These are phyloP conservation scores for Penicillium fuscoglaucum DNA, from an alignment of 2,329 filamentous ascomycete species.

Conservation along the genomic window DNA sequence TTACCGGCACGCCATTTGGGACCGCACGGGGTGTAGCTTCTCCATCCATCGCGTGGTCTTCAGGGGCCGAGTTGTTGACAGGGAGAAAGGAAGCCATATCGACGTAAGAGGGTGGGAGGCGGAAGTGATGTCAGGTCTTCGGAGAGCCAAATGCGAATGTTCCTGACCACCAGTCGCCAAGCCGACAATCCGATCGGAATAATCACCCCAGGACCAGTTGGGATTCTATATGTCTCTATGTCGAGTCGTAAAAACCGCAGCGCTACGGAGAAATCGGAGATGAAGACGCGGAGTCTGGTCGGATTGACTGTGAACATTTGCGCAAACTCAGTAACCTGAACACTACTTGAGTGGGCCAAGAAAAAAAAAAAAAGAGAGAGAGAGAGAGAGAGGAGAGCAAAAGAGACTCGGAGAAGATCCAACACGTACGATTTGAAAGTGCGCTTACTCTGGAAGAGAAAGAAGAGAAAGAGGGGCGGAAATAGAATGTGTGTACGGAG, in stretches of 20 bases:
- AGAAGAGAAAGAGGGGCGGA: slow-evolving; percentile 3
- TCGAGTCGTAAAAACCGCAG: slow-evolving; percentile 16
- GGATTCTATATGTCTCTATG: slow-evolving; percentile 16
- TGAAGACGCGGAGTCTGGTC: slow-evolving; percentile 15
- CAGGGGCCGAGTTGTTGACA: slow-evolving; percentile 58
- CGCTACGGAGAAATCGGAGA: slow-evolving; percentile 20
- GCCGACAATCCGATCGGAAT: slow-evolving; percentile 24
- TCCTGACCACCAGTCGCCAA: slow-evolving; percentile 23
- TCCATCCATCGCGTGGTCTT: slow-evolving; percentile 49
- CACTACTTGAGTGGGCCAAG: slow-evolving; percentile 8
- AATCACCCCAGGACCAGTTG: slow-evolving; percentile 15
- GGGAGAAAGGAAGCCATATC: slow-evolving; percentile 60
- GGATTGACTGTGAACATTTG: slow-evolving; percentile 25
- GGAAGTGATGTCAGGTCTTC: slow-evolving; percentile 31
- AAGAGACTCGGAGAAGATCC: not conserved
- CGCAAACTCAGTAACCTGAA: slow-evolving; percentile 14
- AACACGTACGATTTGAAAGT: slow-evolving; percentile 13
- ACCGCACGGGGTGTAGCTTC: slow-evolving; percentile 55
- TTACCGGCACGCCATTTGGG: slow-evolving; percentile 41
- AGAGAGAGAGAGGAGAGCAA: not conserved
- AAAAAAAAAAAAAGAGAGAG: not conserved
- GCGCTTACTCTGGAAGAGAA: slow-evolving; percentile 9
- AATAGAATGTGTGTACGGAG: slow-evolving; percentile 15
- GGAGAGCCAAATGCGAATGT: slow-evolving; percentile 19
- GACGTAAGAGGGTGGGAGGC: slow-evolving; percentile 24